These are phyloP conservation scores for Aspergillus homomorphus DNA, from an alignment of 495 filamentous ascomycete genomes.

Conservation along the genomic window DNA sequence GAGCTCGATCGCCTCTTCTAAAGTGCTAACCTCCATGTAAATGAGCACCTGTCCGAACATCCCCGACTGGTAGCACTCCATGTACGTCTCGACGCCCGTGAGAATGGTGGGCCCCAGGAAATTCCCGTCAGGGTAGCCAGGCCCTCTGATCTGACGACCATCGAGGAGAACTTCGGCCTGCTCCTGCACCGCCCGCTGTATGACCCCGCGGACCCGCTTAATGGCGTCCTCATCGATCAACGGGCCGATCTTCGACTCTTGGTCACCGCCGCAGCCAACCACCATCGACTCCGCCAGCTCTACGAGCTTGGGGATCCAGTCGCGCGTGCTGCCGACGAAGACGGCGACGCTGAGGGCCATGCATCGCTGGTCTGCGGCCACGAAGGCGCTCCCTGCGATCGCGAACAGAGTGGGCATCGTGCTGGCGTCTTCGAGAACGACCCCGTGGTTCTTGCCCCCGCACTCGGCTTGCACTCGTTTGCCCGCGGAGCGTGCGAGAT, in stretches of 20 bases:
- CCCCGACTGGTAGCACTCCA: conserved; percentile 32
- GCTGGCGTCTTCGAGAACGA: conserved; percentile 30
- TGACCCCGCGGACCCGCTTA: conserved; percentile 26
- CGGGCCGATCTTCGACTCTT: conserved; percentile 27
- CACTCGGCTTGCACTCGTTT: conserved; percentile 31
- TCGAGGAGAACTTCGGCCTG: conserved; percentile 23
- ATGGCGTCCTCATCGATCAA: conserved; percentile 22
- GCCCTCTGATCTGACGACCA: conserved; percentile 22
- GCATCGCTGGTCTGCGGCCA: conserved; percentile 31
- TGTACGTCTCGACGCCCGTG: conserved; percentile 25
- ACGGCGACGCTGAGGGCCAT: conserved; percentile 30
- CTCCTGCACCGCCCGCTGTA: conserved; percentile 22
- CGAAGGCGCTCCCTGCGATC: conserved; percentile 31
- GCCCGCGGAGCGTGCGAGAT: conserved; percentile 20
- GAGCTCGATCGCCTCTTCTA: conserved; percentile 28
- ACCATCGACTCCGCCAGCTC: conserved; percentile 25
- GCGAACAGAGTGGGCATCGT: conserved; percentile 29
- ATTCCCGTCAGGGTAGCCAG: conserved; percentile 28
- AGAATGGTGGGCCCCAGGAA: conserved; percentile 32
- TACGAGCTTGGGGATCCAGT: conserved; percentile 29
- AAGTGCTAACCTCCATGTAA: conserved; percentile 27
- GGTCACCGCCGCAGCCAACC: conserved; percentile 22
- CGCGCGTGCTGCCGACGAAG: conserved; percentile 25
- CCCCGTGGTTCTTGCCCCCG: conserved; percentile 31
- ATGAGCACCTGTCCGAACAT: conserved; percentile 33